Conservation (phyloP, 2,329 filamentous ascomycete species). For the Neonectria ditissima region DNA sequence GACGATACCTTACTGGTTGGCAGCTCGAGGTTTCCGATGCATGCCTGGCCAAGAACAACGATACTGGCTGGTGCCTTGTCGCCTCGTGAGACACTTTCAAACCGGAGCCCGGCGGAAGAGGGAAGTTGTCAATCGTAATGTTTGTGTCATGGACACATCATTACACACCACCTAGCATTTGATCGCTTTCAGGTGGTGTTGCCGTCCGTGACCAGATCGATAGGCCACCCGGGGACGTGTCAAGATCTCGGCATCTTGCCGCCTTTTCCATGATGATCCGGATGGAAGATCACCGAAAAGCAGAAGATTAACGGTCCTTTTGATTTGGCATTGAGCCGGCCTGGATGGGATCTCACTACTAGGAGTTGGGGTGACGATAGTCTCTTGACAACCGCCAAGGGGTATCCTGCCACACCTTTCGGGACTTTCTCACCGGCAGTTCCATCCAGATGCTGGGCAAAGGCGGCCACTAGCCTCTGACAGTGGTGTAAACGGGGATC, state of each 20-base stretch:
- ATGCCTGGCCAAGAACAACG: conserved; percentile 17
- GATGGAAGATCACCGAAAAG: background rate
- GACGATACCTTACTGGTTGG: conserved; percentile 18
- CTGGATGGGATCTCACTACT: background rate
- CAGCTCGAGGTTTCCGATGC: conserved; percentile 32
- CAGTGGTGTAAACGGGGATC: conserved; percentile 23
- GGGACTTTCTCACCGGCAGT: conserved; percentile 37
- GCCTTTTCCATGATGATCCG: conserved; percentile 1
- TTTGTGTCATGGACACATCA: conserved; percentile 32
- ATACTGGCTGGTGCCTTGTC: conserved; percentile 19
- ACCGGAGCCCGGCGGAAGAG: background rate
- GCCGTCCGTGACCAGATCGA: conserved; percentile 4
- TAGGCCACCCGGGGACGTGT: conserved; percentile 10
- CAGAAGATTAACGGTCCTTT: background rate
- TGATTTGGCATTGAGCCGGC: conserved; percentile 4
- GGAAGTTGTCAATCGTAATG: conserved; percentile 14
- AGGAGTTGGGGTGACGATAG: background rate
- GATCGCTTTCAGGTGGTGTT: background rate
- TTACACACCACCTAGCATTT: conserved; percentile 1
- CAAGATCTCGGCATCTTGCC: conserved; percentile 22
- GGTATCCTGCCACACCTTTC: conserved; percentile 27
- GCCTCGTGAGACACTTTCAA: conserved; percentile 25
- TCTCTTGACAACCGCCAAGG: conserved; percentile 22
- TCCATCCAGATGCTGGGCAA: conserved; percentile 12
- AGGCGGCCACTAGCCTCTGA: conserved; percentile 19